phyloP scores from a whole-genome alignment of 768 basidiomycete genomes.

The Neoboletus subvelutipes region DNA sequence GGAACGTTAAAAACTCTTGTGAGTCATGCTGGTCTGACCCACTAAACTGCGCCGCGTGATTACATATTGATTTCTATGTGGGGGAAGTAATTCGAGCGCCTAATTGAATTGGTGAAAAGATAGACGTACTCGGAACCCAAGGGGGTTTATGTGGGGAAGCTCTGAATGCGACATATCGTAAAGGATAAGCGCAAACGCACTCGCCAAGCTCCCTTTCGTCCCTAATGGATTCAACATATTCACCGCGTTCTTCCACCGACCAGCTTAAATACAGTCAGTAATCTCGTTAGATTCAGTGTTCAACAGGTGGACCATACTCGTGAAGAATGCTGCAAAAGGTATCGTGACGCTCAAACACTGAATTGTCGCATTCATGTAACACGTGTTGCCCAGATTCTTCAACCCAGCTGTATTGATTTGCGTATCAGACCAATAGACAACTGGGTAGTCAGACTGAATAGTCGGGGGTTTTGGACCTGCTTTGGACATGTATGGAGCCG shows the following conservation, averaged over 20 bases:
- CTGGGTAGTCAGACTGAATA: constrained; percentile 74
- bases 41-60: constrained; percentile 67
- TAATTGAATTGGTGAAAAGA: constrained; percentile 20
- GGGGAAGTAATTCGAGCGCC: constrained; percentile 22
- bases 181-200: constrained; percentile 80
- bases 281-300: not conserved
- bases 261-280: constrained; percentile 46
- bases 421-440: constrained; percentile 80
- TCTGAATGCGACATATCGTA: constrained; percentile 88
- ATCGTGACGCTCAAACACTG: constrained; percentile 95
- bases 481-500: constrained; percentile 19
- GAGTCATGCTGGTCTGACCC: constrained; percentile 95
- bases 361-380: constrained; percentile 98
- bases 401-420: constrained; percentile 80
- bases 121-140: constrained; percentile 75
- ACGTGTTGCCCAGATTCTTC: constrained; percentile 96
- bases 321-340: constrained; percentile 92
- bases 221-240: constrained; percentile 87
- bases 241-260: constrained; percentile 77
- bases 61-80: constrained; percentile 55
- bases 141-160: constrained; percentile 77
- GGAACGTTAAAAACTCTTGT: constrained; percentile 93
- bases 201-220: constrained; percentile 78
- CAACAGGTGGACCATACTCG: constrained; percentile 47
- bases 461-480: constrained; percentile 58